Evolutionary conservation across 257 asterid genomes (phyloP).

Genomic region (Hygrophila difformis): DNA sequence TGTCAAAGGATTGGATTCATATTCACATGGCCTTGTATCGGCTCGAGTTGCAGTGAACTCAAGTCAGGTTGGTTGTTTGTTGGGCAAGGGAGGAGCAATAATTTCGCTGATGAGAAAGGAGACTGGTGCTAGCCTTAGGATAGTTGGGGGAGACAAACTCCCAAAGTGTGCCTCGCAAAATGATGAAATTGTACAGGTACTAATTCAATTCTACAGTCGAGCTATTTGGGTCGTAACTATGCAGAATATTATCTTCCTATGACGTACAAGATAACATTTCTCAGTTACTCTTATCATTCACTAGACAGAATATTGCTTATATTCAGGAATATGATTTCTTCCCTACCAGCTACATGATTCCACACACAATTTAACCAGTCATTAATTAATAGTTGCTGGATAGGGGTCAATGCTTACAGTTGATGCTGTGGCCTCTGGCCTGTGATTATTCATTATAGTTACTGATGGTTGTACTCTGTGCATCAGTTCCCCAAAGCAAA

Average conservation of each 20-base stretch:
- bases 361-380: neutral
- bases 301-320: neutral
- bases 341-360: neutral
- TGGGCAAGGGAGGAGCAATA: slow-evolving; percentile 72
- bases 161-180: slow-evolving; percentile 49
- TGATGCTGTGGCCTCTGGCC: neutral
- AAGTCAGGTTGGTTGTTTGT: slow-evolving; percentile 64
- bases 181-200: slow-evolving; percentile 62
- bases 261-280: no score
- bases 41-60: slow-evolving; percentile 48
- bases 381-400: neutral
- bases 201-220: no score
- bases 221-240: no score
- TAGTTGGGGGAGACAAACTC: slow-evolving; percentile 46
- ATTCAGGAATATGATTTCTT: no score
- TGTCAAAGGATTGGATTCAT: slow-evolving; percentile 28
- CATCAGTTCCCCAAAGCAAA: neutral
- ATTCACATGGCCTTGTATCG: slow-evolving; percentile 26
- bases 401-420: neutral
- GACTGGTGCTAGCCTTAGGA: slow-evolving; percentile 48
- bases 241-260: no score
- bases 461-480: neutral
- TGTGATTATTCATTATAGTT: neutral
- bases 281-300: neutral
- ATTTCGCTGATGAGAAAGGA: slow-evolving; percentile 67